Base-by-base conservation (phyloP, 176 grass and related monocot genomes). In the Oryza nivara region DNA sequence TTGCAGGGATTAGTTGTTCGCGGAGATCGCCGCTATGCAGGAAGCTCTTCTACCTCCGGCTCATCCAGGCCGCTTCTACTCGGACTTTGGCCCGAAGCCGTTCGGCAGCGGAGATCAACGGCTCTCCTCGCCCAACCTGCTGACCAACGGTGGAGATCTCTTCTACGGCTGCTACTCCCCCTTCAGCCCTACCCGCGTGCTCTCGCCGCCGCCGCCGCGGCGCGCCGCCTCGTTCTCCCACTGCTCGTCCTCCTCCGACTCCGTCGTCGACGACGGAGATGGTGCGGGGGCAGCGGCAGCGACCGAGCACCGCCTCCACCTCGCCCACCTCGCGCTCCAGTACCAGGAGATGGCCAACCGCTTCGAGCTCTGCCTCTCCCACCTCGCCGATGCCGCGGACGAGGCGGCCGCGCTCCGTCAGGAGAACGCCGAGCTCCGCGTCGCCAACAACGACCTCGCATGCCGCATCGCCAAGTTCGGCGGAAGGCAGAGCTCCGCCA, bases 331-430 rank as follows among this genome's bases (percentile, higher is more conserved):
- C 84, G 81, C 91, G 75, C 87, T 86, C 77, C 96, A 92, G 82
- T 95, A 89, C 81, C 93, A 81, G 88, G 89, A 92, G 66, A 75
- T 80, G 35, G 70, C 83, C 82, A 77, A 51, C 75, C 85, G 89
- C 88, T 98, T 94, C 83, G 78, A 92, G 26, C 77, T 91, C 79
- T 98, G 93, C 75, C 40, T 95, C 77, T 87, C 88, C 63, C 86
- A 98, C 74, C 93, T 98, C 86, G 88, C 87, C 54, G 91, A 96
- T 49, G 54, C 91, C 35, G 49, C 71, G 66, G 84, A 92, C 19
- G 89, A 98, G 82, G 93, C 91, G 22, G 84, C 81, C 51, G 78
- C 80, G 7, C 85, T 98, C 45, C 88, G 91, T 67, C 67, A 45
- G 4, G 86, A 94, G 71, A 98, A 95, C 54, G 86, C 82, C 48